Conservation (phyloP, 1,284 basidiomycete genomes). For the Wolfiporia cocos region DNA sequence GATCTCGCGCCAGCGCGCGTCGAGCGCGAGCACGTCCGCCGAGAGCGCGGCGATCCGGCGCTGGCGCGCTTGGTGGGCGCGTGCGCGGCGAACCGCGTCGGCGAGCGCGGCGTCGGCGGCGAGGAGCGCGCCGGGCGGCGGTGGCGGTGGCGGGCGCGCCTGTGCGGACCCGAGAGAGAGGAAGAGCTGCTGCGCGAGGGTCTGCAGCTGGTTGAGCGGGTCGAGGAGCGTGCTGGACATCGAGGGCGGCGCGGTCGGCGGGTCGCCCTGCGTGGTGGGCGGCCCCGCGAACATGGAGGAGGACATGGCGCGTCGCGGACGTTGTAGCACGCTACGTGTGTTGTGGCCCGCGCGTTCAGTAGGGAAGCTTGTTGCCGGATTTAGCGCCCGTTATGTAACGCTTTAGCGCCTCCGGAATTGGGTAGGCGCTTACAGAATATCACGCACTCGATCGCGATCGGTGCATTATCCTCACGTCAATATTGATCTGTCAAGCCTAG, state of each 20-base stretch:
- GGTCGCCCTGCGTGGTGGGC: no score
- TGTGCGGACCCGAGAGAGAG: constrained; percentile 63
- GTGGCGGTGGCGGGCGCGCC: constrained; percentile 53
- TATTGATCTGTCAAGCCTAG: no score
- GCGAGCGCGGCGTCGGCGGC: constrained; percentile 57
- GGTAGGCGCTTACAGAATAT: no score
- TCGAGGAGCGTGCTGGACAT: constrained; percentile 48
- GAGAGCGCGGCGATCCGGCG: constrained; percentile 64
- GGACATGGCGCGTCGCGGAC: no score
- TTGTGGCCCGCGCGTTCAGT: no score
- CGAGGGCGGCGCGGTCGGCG: constrained; percentile 15
- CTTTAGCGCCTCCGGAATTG: no score
- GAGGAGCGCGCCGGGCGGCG: constrained; percentile 55
- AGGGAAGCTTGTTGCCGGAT: no score
- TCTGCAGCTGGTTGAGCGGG: constrained; percentile 56
- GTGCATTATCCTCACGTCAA: no score
- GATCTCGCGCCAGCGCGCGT: constrained; percentile 59
- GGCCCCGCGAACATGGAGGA: no score
- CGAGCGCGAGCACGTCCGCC: constrained; percentile 60
- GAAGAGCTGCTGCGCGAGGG: constrained; percentile 65
- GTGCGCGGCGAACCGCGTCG: constrained; percentile 55
- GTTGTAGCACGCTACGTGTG: no score
- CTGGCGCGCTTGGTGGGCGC: constrained; percentile 69
- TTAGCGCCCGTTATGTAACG: no score
- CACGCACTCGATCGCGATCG: no score